A percentile compares a stretch with the other conserved stretches of the same genome.
These are phyloP conservation scores for Arachis hypogaea DNA, from an alignment of 306 rosid species.

Conservation along the genomic window DNA sequence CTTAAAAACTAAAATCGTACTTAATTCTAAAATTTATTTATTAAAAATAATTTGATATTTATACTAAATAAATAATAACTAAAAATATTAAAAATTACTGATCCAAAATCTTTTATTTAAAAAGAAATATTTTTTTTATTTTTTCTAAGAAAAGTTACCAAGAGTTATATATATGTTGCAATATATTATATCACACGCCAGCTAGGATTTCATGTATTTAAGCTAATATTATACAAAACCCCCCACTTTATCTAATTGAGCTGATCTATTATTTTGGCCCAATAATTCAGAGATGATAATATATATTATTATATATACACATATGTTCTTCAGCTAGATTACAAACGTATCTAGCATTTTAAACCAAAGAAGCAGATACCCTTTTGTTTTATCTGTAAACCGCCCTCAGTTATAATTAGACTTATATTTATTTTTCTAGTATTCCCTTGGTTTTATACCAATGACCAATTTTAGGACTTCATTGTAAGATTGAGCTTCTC, in stretches of 20 bases:
- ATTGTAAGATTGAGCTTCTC: slow-evolving; percentile 4
- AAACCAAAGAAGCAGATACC: slow-evolving; percentile 27
- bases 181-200: no score
- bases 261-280: not conserved
- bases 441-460: not conserved
- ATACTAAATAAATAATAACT: no score
- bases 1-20: no score
- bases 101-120: no score
- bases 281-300: not conserved
- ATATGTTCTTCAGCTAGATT: slow-evolving; percentile 20
- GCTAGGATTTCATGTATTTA: no score
- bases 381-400: slow-evolving; percentile 40
- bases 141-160: no score
- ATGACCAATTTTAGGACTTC: slow-evolving; percentile 1
- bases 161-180: no score
- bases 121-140: no score
- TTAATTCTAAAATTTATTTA: no score
- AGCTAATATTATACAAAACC: no score
- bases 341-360: slow-evolving; percentile 25
- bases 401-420: not conserved
- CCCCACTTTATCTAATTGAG: not conserved
- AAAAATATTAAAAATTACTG: no score
- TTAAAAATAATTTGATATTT: no score
- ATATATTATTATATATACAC: not conserved
- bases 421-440: not conserved